Conservation (phyloP, 164 flowering plant species). For the Vitis labrusca region DNA sequence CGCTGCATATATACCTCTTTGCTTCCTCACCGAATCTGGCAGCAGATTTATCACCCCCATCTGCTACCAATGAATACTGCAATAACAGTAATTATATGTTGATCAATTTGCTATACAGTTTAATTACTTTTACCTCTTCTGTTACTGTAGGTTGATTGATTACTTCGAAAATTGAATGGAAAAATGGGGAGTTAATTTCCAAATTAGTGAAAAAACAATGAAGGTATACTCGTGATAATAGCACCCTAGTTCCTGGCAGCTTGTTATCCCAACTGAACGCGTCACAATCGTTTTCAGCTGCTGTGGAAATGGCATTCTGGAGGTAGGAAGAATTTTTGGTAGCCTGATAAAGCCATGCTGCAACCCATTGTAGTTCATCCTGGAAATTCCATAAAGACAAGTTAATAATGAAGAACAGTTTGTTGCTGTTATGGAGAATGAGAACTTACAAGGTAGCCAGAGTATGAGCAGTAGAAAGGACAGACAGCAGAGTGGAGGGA, state of each 20-base stretch:
- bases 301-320: slow-evolving; percentile 6
- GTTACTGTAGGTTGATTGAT: too few species aligned
- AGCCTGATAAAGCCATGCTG: slow-evolving; percentile 35
- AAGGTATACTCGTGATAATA: slow-evolving; percentile 23
- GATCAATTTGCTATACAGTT: too few species aligned
- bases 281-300: slow-evolving; percentile 1
- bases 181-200: too few species aligned
- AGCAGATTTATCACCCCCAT: not conserved
- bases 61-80: not conserved
- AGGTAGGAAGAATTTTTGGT: slow-evolving; percentile 19
- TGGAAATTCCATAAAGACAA: too few species aligned
- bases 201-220: not conserved
- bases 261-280: slow-evolving; percentile 38
- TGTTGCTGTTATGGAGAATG: not conserved
- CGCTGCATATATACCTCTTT: slow-evolving; percentile 21
- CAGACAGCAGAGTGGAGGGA: slow-evolving; percentile 16
- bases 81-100: too few species aligned
- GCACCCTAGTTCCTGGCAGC: slow-evolving; percentile 27
- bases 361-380: slow-evolving; percentile 21
- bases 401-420: too few species aligned
- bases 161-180: too few species aligned
- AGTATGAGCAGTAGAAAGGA: slow-evolving; percentile 29
- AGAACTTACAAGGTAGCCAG: slow-evolving; percentile 24
- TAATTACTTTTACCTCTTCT: too few species aligned
- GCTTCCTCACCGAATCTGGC: slow-evolving; percentile 4